These are phyloP conservation scores for Apophysomyces ossiformis DNA, from an alignment of 371 early-diverging fungal genomes.

Conservation along the genomic window DNA sequence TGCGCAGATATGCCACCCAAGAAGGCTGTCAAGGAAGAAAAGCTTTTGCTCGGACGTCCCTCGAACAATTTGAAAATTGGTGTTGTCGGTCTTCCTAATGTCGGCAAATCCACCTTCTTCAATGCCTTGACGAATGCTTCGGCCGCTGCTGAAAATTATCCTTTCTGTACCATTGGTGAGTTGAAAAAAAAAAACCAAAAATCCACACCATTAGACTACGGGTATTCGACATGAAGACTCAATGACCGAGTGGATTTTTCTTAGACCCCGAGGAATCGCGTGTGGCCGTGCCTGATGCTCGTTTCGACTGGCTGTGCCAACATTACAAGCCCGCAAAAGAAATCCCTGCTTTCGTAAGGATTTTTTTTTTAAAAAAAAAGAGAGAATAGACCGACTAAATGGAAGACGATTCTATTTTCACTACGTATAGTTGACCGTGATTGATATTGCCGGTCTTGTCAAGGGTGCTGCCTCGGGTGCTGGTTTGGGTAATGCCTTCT, in stretches of 20 bases:
- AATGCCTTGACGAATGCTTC: conserved; percentile 91
- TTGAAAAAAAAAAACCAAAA: not conserved
- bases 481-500: conserved; percentile 98
- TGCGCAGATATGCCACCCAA: conserved; percentile 65
- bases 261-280: conserved; percentile 95
- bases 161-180: conserved; percentile 81
- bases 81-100: conserved; percentile 98
- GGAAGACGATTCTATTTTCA: conserved; percentile 37
- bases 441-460: conserved; percentile 99
- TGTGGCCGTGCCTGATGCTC: conserved; percentile 91
- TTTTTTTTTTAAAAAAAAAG: conserved; percentile 10
- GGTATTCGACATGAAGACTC: not conserved
- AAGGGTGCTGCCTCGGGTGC: conserved; percentile 92
- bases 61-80: conserved; percentile 97
- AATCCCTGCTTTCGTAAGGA: conserved; percentile 70
- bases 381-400: not conserved
- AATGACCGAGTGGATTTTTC: not conserved
- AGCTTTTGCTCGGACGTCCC: conserved; percentile 90
- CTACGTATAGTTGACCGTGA: conserved; percentile 77
- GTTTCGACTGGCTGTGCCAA: conserved; percentile 88
- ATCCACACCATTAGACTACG: too few species aligned
- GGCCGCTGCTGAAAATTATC: conserved; percentile 92
- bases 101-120: conserved; percentile 98
- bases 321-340: conserved; percentile 72
- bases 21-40: conserved; percentile 82